Base-by-base conservation (phyloP, 2,329 filamentous ascomycete genomes). In the Metarhizium album region DNA sequence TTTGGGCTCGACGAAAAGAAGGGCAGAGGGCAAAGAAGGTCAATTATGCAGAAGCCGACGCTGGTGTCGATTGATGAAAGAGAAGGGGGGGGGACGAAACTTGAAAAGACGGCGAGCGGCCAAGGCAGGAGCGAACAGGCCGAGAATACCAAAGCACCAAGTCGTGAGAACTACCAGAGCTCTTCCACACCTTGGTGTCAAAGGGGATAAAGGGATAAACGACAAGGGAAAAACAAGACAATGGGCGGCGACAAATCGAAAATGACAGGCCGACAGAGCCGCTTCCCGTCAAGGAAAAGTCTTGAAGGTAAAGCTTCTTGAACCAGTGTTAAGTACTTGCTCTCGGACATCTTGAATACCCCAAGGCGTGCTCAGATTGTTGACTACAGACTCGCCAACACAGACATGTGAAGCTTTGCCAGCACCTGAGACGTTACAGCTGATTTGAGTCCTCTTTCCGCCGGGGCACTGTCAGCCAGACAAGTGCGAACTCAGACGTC, bases 161-260 rank as follows among this genome's bases (percentile, higher is more conserved):
- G 20, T 33, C 16, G 45, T 22, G 7, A 46, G 45, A 46, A 33
- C 45, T 46, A 33, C 45, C 45, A 46, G 45, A 46, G 45, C 45
- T 46, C 45, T 37, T 46, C 45, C 18, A 37, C 27, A 9, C 14
- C 33, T 13, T 23, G 33, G 9, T 24, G 14, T n/a, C n/a, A n/a
- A n/a, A n/a, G n/a, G n/a, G n/a, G 3, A 6, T n/a, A 46, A n/a
- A 37, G n/a, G 16, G n/a, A 33, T 3, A 23, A 20, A 20, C 16
- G 16, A 31, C 14, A 23, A 27, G 2, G 22, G 11, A 14, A 24
- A 43, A 3, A 43, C 20, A 24, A 43, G 5, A n/a, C 9, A 18
- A 13, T 11, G 5, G 14, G 8, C 23, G 16, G 6, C 6, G 22
- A 27, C 11, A 7, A 18, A 45, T 20, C 37, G 16, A 35, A 35